Percentiles rank a stretch among this genome's conserved stretches.
phyloP scores from a whole-genome alignment of 768 basidiomycete genomes.

The Collybiopsis confluens region DNA sequence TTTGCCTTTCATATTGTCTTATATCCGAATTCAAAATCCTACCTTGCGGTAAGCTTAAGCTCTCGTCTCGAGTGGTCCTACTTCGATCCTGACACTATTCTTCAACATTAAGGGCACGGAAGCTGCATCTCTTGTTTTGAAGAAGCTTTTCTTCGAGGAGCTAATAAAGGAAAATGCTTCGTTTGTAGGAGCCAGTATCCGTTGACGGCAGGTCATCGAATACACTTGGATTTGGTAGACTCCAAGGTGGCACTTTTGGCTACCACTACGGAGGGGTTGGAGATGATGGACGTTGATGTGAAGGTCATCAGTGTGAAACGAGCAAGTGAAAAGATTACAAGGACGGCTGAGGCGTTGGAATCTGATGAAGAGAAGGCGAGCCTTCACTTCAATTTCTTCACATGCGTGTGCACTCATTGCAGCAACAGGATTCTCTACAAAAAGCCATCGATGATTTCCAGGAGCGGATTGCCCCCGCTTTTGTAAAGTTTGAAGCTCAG shows the following conservation, averaged over 20 bases:
- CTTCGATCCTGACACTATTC: not conserved
- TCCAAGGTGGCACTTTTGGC: not conserved
- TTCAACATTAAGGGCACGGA: not conserved
- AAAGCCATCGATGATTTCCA: not conserved
- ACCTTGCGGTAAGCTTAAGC: slow-evolving; percentile 4
- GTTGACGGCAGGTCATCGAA: not conserved
- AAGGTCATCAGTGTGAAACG: not conserved
- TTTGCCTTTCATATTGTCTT: not conserved
- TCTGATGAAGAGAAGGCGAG: not conserved
- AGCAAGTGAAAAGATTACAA: not conserved
- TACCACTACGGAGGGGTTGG: slow-evolving; percentile 1
- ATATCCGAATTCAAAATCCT: not conserved
- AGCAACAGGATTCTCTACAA: not conserved
- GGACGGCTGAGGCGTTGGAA: not conserved
- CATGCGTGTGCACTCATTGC: not conserved
- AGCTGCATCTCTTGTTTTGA: not conserved
- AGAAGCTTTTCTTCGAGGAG: not conserved
- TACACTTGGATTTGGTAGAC: slow-evolving; percentile 1
- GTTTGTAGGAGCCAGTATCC: not conserved
- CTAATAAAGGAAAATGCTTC: not conserved
- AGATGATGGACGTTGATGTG: not conserved
- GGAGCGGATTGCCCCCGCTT: not conserved
- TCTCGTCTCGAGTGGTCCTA: too few relatives aligned
- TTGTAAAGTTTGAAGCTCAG: not conserved
- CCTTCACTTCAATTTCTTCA: not conserved